A percentile compares a stretch with the other conserved stretches of the same genome.
These are phyloP conservation scores for Hirschfeldia incana DNA, from an alignment of 345 rosid species.

Conservation along the genomic window DNA sequence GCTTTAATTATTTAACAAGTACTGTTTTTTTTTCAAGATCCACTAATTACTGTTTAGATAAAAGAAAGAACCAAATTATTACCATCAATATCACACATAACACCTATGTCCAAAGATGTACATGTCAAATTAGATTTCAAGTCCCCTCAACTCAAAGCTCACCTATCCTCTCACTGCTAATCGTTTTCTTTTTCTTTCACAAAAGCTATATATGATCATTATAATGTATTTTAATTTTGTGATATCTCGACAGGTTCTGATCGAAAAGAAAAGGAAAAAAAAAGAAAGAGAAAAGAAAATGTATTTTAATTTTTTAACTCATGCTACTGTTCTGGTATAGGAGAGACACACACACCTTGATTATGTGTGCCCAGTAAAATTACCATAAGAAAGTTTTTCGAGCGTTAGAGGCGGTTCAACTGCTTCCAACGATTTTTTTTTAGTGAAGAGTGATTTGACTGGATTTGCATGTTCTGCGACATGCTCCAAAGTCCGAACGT, in stretches of 20 bases:
- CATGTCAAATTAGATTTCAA: slow-evolving; percentile 25
- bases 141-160: slow-evolving; percentile 29
- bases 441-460: background rate
- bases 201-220: background rate
- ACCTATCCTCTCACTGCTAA: slow-evolving; percentile 18
- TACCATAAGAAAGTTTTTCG: background rate
- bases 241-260: too few species aligned
- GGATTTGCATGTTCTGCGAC: slow-evolving; percentile 14
- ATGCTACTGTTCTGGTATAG: background rate
- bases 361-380: background rate
- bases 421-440: background rate
- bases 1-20: slow-evolving; percentile 2
- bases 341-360: background rate
- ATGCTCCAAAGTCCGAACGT: slow-evolving; percentile 13
- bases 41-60: background rate
- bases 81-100: slow-evolving; percentile 17
- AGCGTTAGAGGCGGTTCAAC: slow-evolving; percentile 17
- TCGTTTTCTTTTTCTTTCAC: background rate
- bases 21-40: background rate
- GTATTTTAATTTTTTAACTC: background rate
- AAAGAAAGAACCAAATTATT: background rate
- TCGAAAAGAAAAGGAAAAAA: too few species aligned
- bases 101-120: slow-evolving; percentile 12
- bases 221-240: background rate
- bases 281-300: background rate